A percentile compares a stretch with the other conserved stretches of the same genome.
Conservation (phyloP, 1,284 basidiomycete genomes). For the Puccinia triticina region DNA sequence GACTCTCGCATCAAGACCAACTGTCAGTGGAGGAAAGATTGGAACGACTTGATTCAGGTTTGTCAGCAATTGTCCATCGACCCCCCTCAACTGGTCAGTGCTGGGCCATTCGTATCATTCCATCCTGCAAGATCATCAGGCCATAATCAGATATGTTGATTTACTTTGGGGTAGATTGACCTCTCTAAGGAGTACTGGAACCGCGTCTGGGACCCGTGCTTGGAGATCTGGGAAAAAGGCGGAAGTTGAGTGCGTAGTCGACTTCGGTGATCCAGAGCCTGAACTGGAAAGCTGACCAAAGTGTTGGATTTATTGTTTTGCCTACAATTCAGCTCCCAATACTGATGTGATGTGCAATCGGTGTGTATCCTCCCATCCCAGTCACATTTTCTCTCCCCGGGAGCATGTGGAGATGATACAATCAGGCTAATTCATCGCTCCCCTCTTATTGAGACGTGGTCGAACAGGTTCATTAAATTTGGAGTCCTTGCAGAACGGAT, state of each 20-base stretch:
- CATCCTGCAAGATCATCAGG: not conserved
- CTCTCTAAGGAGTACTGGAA: constrained; percentile 84
- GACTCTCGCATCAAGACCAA: constrained; percentile 63
- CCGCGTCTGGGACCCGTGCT: constrained; percentile 79
- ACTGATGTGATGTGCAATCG: constrained; percentile 92
- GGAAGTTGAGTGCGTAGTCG: constrained; percentile 60
- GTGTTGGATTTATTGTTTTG: constrained; percentile 53
- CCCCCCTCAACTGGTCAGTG: constrained; percentile 65
- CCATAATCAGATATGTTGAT: constrained; percentile 38
- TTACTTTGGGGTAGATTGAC: constrained; percentile 67
- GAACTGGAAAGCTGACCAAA: not conserved
- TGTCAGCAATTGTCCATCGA: constrained; percentile 63
- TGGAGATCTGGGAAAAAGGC: constrained; percentile 75
- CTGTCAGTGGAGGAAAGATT: constrained; percentile 94
- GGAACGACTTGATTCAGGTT: constrained; percentile 82
- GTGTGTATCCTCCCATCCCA: constrained; percentile 61
- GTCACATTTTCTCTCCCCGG: not conserved
- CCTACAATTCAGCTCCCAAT: constrained; percentile 69
- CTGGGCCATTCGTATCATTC: constrained; percentile 59
- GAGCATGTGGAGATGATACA: not conserved
- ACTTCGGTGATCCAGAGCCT: constrained; percentile 54
- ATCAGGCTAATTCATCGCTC: not conserved
- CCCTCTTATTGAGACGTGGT: not conserved
- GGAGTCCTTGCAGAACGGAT: constrained; percentile 76
- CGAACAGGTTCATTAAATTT: constrained; percentile 86